Evolutionary conservation across 2,329 filamentous ascomycete species (phyloP), one percentile per base, ranked within the genome.

Genomic region (Aspergillus sp.): DNA sequence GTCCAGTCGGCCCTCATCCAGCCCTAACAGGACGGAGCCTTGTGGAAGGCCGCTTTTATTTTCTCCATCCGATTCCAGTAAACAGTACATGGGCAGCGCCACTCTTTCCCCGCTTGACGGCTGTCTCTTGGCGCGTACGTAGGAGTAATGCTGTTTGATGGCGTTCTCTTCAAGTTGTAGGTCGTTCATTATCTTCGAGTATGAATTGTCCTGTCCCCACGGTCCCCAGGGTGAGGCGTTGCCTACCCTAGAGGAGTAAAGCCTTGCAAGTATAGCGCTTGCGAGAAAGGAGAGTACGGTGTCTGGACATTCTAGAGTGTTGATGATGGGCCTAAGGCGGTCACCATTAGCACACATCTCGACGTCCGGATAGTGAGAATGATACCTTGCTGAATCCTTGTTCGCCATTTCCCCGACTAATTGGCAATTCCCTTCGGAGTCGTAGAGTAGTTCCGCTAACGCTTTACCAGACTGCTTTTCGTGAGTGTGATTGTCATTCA

Each of bases 401-500:
- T 47, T 34, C n/a, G 31, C n/a, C 5, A 46, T 25, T 13, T 38
- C 50, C n/a, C 22, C n/a, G 13, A 60, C 50, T 13, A 48, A 15
- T 22, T 45, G 30, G 15, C 61, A 53, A 30, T 61, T 59, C 4
- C 59, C 55, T 17, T 65, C 25, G 28, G 60, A 64, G 13, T 64
- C 63, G 9, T 58, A 55, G 3, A 71, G 25, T 22, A 70, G 34
- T 55, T 73, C 71, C 17, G 67, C 53, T 4, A 74, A 48, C 17
- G 68, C 53, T 48, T 70, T 72, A 1, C 71, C 72, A 22, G 65
- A 64, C 72, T 74, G 28, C 28, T 43, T 38, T 31, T 17, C 13
- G 17, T 69, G 28, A 70, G 66, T 30, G n/a, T 51, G 38, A 46
- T 19, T 28, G 23, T 15, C 19, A 9, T 28, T 19, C 43, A 5